These are phyloP conservation scores for Diplodia scrobiculata DNA, from an alignment of 2,329 filamentous ascomycete species.

Conservation along the genomic window DNA sequence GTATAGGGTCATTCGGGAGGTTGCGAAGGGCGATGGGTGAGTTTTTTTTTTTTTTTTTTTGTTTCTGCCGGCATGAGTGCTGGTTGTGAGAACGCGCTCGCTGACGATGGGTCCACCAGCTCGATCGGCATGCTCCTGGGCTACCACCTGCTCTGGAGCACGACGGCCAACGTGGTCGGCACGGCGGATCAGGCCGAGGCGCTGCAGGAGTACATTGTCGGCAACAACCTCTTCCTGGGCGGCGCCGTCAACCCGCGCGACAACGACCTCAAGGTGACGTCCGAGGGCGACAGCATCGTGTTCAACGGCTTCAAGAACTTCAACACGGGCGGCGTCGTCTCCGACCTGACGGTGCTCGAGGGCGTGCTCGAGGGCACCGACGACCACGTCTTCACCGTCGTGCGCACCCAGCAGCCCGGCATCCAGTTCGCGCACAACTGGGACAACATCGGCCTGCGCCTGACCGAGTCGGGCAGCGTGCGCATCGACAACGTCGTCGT, in stretches of 20 bases:
- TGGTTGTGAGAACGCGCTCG: no score
- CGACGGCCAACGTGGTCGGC: conserved; percentile 62
- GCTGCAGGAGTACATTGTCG: conserved; percentile 59
- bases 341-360: conserved; percentile 66
- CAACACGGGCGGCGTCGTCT: conserved; percentile 68
- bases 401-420: conserved; percentile 60
- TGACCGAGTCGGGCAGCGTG: conserved; percentile 66
- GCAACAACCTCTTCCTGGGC: conserved; percentile 67
- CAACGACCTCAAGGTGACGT: conserved; percentile 60
- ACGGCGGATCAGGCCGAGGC: conserved; percentile 62
- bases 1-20: conserved; percentile 62
- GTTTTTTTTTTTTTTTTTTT: neutral
- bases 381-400: conserved; percentile 65
- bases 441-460: conserved; percentile 64
- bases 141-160: conserved; percentile 67
- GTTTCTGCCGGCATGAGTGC: no score
- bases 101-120: conserved; percentile 33
- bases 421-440: conserved; percentile 63
- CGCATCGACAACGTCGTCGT: conserved; percentile 60
- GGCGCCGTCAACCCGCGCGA: conserved; percentile 67
- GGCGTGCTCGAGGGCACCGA: conserved; percentile 61
- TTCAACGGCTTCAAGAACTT: conserved; percentile 67
- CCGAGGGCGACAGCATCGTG: conserved; percentile 57
- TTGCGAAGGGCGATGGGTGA: conserved; percentile 65
- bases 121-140: conserved; percentile 67